These are phyloP conservation scores for Fusarium continuum DNA, from an alignment of 2,329 filamentous ascomycete genomes.

Conservation along the genomic window DNA sequence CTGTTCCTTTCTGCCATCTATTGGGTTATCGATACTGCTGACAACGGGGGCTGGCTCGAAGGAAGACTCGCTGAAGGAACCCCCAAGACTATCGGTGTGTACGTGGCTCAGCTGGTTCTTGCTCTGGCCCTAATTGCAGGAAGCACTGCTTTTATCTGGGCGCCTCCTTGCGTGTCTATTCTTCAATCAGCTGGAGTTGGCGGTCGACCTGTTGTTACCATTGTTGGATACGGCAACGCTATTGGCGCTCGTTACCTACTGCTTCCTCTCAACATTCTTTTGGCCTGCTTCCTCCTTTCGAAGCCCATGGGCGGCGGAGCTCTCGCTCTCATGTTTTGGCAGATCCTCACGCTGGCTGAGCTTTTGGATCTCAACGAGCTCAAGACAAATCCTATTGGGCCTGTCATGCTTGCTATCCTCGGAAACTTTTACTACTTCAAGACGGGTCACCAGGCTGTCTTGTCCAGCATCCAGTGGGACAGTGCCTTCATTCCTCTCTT, in stretches of 20 bases:
- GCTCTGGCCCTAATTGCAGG: conserved; percentile 85
- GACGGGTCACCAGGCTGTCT: conserved; percentile 91
- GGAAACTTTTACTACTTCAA: conserved; percentile 98
- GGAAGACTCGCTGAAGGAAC: conserved; percentile 61
- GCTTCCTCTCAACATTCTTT: conserved; percentile 79
- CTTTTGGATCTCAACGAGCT: conserved; percentile 69
- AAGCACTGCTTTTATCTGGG: conserved; percentile 84
- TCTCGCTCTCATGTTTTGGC: conserved; percentile 84
- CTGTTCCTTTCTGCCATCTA: conserved; percentile 81
- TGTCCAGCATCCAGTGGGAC: conserved; percentile 95
- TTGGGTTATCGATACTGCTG: conserved; percentile 90
- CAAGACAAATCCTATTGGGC: conserved; percentile 78
- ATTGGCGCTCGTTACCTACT: conserved; percentile 91
- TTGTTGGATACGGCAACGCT: conserved; percentile 92
- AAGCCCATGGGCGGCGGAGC: conserved; percentile 95
- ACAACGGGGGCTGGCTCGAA: conserved; percentile 83
- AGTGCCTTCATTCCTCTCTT: conserved; percentile 89
- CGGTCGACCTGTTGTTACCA: conserved; percentile 70
- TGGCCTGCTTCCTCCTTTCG: conserved; percentile 80
- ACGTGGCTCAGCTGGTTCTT: conserved; percentile 81
- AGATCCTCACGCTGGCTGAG: conserved; percentile 81
- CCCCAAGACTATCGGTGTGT: conserved; percentile 78
- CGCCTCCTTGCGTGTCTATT: conserved; percentile 84
- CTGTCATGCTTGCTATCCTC: conserved; percentile 84
- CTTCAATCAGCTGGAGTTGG: conserved; percentile 58